These are phyloP conservation scores for Solanum commersonii DNA, from an alignment of 257 asterid genomes.

Conservation along the genomic window DNA sequence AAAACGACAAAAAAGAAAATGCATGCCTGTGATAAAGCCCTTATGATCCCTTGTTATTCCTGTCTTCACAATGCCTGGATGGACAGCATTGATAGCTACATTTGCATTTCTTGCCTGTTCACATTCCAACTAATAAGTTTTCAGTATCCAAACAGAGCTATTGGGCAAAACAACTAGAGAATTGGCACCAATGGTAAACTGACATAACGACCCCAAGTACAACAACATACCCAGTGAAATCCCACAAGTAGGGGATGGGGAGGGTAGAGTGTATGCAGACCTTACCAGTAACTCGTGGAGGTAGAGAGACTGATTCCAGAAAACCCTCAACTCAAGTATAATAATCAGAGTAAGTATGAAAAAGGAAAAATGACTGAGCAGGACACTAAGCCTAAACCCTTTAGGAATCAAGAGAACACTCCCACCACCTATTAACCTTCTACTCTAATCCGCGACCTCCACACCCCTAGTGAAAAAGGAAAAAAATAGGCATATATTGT, in stretches of 20 bases:
- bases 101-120: constrained; percentile 67
- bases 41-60: constrained; percentile 85
- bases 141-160: background rate
- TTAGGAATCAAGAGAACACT: background rate
- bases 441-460: background rate
- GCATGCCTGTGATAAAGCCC: constrained; percentile 93
- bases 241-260: too few relatives aligned
- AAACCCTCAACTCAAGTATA: background rate
- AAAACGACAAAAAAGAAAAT: background rate
- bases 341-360: background rate
- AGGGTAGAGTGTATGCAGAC: too few relatives aligned
- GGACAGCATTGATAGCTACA: constrained; percentile 80
- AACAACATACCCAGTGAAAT: too few relatives aligned
- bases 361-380: background rate
- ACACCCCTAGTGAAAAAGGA: too few relatives aligned
- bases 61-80: constrained; percentile 90
- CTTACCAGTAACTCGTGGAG: too few relatives aligned
- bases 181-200: background rate
- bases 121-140: background rate
- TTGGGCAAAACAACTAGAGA: background rate
- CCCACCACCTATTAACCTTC: background rate
- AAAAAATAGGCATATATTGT: background rate
- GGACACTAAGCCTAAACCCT: background rate
- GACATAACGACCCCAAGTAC: background rate
- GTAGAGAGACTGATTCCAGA: background rate